Base-by-base conservation (phyloP, 805 yeast species). In the Candida dendrica region DNA sequence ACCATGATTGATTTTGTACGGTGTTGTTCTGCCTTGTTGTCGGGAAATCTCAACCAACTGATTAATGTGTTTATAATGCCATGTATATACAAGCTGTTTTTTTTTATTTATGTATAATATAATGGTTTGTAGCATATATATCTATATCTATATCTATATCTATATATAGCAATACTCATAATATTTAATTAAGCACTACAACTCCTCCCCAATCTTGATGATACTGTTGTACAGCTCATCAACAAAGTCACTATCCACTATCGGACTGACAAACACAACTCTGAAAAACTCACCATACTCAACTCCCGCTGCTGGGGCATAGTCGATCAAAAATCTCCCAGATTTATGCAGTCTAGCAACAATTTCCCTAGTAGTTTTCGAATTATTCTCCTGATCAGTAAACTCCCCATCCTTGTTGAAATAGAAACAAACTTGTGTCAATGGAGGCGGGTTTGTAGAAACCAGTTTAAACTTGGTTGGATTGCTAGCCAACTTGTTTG, bases 361-460 rank as follows among this genome's bases (percentile, higher is more conserved):
- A 44, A 87, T 81, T 46, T 52, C 59, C 35, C 91, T 65, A 0
- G 95, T 87, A 19, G 66, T 63, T 17, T 51, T 57, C 1, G 89
- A 78, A 60, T 74, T 77, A 29, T 57, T 56, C 11, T 57, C 61
- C 34, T 60, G 49, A 1, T 52, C 51, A 3, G 48, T 49, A 33
- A 61, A 54, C 2, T 50, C 40, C 18, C 65, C 69, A 14, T 50
- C 50, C 0, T 84, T 83, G 27, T 72, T 68, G 60, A 77, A 84
- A 60, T 80, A 84, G 66, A 87, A 87, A 48, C 95, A 87, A 3
- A 85, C 89, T 60, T 86, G 95, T 39, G 85, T 63, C 55, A 95
- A 84, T 26, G 88, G 87, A 4, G 91, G 86, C 2, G 81, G 79
- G 20, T 63, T 54, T 22, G 69, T 63, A 15, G 79, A 72, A 11